Evolutionary conservation across 176 grass and related monocot genomes (phyloP), one percentile per base, ranked within the genome.

Genomic region (Oryza rufipogon): DNA sequence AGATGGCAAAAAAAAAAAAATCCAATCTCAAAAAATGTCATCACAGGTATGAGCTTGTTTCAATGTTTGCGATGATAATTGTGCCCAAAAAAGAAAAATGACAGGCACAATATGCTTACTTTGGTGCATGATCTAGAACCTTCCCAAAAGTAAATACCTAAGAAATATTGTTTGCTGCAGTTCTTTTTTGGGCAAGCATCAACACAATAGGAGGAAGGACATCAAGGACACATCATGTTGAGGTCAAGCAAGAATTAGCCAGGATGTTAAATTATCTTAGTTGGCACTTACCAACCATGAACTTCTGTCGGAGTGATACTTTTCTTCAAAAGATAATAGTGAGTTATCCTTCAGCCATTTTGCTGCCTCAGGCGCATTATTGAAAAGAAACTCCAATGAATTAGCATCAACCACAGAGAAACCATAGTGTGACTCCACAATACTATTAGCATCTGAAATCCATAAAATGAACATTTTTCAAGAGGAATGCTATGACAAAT

Each of bases 351-450:
- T 80, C 33, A 98, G 56, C 85, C 92, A 93, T 92, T 82, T 89
- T 65, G 93, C 86, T 64, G 91, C 96, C 46, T 92, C 83, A 74
- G 93, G 92, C 77, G 89, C 89, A 79, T 98, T 84, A 66, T 95
- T 84, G 74, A 98, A 98, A 88, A 95, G 77, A 71, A 98, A 98
- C 73, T 92, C 90, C 80, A 98, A 86, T 6, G 92, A 92, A 82
- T 98, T 98, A 71, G 96, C 86, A 93, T 98, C 93, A 60, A 93
- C 85, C 14, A 98, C 91, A 54, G 93, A 91, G 78, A 98, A 98
- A 82, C 85, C 93, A 90, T 98, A 98, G 72, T 76, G 92, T 34
- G 96, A 93, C 69, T 91, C 89, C 65, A 91, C 65, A 74, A 95
- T 70, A 61, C 86, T 87, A 89, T 84, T 81, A 61, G 70, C 81